Evolutionary conservation across 768 basidiomycete species (phyloP).

Genomic region (Collybiopsis luxurians): DNA sequence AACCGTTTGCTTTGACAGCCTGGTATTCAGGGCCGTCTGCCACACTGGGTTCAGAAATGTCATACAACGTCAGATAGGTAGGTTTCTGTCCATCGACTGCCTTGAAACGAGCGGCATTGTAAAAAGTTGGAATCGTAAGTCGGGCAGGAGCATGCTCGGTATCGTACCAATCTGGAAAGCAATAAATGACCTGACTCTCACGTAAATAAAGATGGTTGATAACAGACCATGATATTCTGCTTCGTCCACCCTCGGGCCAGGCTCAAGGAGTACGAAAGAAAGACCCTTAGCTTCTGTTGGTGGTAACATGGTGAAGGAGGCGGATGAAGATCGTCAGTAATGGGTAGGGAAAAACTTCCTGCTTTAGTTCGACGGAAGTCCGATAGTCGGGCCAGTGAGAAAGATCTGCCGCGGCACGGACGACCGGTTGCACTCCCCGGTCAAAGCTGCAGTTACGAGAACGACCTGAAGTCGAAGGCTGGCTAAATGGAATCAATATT

Average conservation of each 20-base stretch:
- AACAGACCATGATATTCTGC: slow-evolving; percentile 8
- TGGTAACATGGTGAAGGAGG: neutral
- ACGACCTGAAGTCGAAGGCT: too few relatives aligned
- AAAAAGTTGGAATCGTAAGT: slow-evolving; percentile 28
- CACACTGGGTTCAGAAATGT: slow-evolving; percentile 22
- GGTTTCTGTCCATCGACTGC: slow-evolving; percentile 25
- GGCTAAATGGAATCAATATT: too few relatives aligned
- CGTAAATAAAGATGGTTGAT: neutral
- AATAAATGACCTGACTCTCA: neutral
- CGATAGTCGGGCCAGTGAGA: too few relatives aligned
- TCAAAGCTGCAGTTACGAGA: too few relatives aligned
- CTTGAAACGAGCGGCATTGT: slow-evolving; percentile 29
- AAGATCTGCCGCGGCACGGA: too few relatives aligned
- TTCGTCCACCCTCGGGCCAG: neutral
- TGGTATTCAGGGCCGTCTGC: slow-evolving; percentile 22
- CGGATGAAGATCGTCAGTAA: too few relatives aligned
- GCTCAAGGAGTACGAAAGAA: slow-evolving; percentile 4
- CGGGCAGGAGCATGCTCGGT: slow-evolving; percentile 31
- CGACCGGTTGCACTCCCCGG: too few relatives aligned
- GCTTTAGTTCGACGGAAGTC: too few relatives aligned
- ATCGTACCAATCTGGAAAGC: slow-evolving; percentile 32
- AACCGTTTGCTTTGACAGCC: slow-evolving; percentile 21
- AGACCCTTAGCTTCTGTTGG: slow-evolving; percentile 7
- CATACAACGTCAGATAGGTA: slow-evolving; percentile 29
- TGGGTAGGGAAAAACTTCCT: too few relatives aligned